Base-by-base conservation (phyloP, 441 rosid genomes). In the Pelargonium cotyledonis region DNA sequence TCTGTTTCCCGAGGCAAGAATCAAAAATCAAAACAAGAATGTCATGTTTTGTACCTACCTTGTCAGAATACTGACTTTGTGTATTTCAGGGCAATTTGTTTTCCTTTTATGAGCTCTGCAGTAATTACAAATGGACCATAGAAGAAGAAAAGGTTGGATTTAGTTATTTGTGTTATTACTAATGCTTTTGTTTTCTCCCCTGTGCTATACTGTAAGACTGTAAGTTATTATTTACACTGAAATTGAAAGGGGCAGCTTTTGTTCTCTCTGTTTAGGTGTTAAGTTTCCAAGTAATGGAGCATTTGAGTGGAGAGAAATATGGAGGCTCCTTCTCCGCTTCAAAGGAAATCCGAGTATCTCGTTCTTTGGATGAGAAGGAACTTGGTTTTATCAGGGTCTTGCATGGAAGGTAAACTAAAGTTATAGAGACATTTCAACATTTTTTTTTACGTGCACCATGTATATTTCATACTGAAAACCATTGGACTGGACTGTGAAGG, bases 101-200 rank as follows among this genome's bases (percentile, higher is more conserved):
- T 81, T 89, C 97, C 46, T 83, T 91, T 68, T 90, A 88, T 77
- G 96, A 86, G 85, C 86, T 89, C 71, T 95, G 99, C 85, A 83
- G 73, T 76, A 80, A 74, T 72, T 95, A 84, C 81, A 80, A 68
- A 71, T 91, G 99, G 99, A 83, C 81, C 70, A 61, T 91, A 70
- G 85, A 86, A 73, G 90, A 91, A 86, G 88, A 85, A 73, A 76
- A 86, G 94, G 97, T 95, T 58, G 60, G 73, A 65, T 74, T 67
- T 60, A 40, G 66, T 70, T 63, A 26, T 47, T 9, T 61, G 43
- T 67, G 51, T 29, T 31, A 47, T 68, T 62, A 15, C 31, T 58
- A 57, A 12, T 72, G 35, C 66, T 76, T 80, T 62, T 51, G 63
- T 41, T 76, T 69, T 81, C 49, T 43, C 38, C 6, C 64, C 4